Conservation (phyloP, 345 rosid species). For the Limnanthes douglasii region DNA sequence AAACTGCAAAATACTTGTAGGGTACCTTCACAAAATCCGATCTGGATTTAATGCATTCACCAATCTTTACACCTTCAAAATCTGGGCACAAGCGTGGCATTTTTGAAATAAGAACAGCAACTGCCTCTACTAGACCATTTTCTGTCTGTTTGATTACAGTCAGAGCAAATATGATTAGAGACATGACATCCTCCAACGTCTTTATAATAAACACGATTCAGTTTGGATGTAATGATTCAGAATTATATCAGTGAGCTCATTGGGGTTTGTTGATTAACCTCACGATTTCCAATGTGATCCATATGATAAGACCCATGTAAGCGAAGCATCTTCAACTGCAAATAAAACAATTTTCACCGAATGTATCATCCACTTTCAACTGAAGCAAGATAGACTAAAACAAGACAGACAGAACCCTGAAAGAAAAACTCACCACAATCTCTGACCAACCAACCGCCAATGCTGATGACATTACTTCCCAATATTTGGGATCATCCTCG, state of each 20-base stretch:
- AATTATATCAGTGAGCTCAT: not conserved
- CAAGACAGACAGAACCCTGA: not conserved
- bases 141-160: constrained; percentile 45
- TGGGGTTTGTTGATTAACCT: constrained; percentile 36
- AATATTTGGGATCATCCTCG: constrained; percentile 68
- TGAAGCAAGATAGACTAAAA: too few relatives aligned
- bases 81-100: constrained; percentile 87
- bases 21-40: constrained; percentile 89
- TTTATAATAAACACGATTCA: too few relatives aligned
- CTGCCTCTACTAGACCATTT: constrained; percentile 91
- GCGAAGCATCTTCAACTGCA: constrained; percentile 75
- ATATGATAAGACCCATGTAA: constrained; percentile 86
- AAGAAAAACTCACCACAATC: constrained; percentile 45
- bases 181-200: too few relatives aligned
- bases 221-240: not conserved
- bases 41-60: constrained; percentile 75
- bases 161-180: constrained; percentile 6
- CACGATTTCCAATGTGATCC: constrained; percentile 78
- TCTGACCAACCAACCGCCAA: constrained; percentile 90
- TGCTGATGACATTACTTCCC: constrained; percentile 77
- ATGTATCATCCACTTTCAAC: constrained; percentile 4
- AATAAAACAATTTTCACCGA: constrained; percentile 3
- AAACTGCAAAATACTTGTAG: constrained; percentile 6
- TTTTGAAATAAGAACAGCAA: constrained; percentile 82
- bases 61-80: constrained; percentile 47